Evolutionary conservation across 805 yeast species (phyloP).

Genomic region (Candida railenensis): DNA sequence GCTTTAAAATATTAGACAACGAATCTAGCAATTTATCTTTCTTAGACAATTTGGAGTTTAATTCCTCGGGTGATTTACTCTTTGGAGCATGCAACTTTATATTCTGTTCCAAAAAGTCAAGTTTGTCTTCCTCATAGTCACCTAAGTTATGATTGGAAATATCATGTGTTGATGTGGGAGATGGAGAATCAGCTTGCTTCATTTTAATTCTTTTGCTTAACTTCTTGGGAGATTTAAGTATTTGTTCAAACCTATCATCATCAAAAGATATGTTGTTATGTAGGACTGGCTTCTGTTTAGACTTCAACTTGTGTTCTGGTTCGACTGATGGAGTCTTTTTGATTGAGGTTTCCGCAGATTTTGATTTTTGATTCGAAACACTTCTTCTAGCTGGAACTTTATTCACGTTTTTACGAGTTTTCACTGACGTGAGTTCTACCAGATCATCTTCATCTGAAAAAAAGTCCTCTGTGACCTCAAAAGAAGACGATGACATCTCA

Average conservation of each 20-base stretch:
- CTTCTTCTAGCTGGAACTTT: neutral
- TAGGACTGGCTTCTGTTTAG: neutral
- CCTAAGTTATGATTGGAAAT: conserved; percentile 31
- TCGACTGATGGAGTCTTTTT: neutral
- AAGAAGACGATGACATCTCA: neutral
- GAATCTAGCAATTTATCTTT: neutral
- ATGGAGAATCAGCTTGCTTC: conserved; percentile 4
- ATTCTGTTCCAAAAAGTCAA: conserved; percentile 22
- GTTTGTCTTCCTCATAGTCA: conserved; percentile 33
- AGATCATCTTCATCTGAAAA: neutral
- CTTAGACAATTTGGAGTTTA: neutral
- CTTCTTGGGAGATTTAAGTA: conserved; percentile 21
- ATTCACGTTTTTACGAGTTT: neutral
- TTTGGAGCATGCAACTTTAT: neutral
- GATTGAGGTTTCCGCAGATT: neutral
- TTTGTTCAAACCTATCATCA: conserved; percentile 14
- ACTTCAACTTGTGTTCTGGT: neutral
- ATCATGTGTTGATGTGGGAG: conserved; percentile 19
- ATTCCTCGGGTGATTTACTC: neutral
- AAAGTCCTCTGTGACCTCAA: neutral
- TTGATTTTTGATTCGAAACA: neutral
- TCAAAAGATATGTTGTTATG: conserved; percentile 16
- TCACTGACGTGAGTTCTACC: neutral
- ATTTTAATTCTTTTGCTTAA: conserved; percentile 18
- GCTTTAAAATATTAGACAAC: neutral